Evolutionary conservation across 2,329 filamentous ascomycete genomes (phyloP).

Genomic region (Aureobasidium sp.): DNA sequence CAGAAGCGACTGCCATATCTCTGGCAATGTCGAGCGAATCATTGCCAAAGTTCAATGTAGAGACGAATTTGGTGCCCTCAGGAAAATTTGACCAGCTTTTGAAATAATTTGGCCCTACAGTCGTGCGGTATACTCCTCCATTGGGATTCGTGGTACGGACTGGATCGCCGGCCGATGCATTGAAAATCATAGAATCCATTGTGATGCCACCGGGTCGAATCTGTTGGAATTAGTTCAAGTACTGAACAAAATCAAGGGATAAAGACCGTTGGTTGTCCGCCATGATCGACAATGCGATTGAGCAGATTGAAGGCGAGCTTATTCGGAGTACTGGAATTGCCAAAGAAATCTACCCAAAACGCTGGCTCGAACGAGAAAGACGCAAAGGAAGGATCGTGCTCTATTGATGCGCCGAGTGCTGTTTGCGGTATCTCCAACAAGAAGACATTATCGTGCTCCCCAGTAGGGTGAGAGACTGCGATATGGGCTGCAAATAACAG

Average conservation of each 20-base stretch:
- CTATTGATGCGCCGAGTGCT: constrained; percentile 22
- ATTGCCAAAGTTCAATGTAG: constrained; percentile 27
- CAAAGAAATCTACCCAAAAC: constrained; percentile 29
- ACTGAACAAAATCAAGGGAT: background rate
- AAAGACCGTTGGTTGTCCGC: constrained; percentile 19
- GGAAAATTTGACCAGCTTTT: constrained; percentile 28
- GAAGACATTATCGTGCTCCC: background rate
- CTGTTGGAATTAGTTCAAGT: background rate
- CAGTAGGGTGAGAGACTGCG: background rate
- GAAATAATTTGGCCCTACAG: constrained; percentile 26
- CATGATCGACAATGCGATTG: constrained; percentile 24
- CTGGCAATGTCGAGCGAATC: constrained; percentile 24
- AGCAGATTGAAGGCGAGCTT: constrained; percentile 24
- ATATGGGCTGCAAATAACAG: background rate
- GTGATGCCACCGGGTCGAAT: constrained; percentile 27
- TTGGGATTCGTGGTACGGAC: constrained; percentile 22
- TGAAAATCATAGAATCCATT: constrained; percentile 28
- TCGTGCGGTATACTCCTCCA: constrained; percentile 26
- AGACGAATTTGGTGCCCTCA: constrained; percentile 24
- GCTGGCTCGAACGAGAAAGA: constrained; percentile 28
- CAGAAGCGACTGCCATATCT: constrained; percentile 25
- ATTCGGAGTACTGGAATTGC: constrained; percentile 23
- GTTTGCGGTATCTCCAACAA: background rate
- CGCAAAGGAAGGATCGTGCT: constrained; percentile 22
- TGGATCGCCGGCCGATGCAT: constrained; percentile 21